Evolutionary conservation across 1,284 basidiomycete genomes (phyloP).

Genomic region (Cerrena zonata): DNA sequence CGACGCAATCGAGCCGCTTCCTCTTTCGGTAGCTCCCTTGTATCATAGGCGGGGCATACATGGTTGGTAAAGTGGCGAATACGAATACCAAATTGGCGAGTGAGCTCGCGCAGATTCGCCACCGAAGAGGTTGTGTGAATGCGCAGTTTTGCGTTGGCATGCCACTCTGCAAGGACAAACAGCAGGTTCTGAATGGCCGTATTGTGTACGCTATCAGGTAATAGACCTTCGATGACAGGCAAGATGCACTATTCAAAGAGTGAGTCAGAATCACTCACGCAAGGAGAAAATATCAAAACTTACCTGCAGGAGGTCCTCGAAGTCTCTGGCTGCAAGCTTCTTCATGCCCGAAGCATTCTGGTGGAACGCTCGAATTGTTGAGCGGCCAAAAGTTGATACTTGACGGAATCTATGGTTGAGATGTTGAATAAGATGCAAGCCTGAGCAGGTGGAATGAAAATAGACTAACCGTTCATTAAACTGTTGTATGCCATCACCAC

Average conservation of each 20-base stretch:
- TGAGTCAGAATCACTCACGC: too few species aligned
- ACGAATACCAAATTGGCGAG: conserved; percentile 9
- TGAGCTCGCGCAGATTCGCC: conserved; percentile 10
- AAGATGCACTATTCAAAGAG: conserved; percentile 26
- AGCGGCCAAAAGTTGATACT: conserved; percentile 2
- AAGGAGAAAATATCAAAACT: not conserved
- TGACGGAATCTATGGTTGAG: not conserved
- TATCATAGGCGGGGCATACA: conserved; percentile 14
- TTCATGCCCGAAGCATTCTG: conserved; percentile 23
- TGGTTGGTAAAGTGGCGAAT: conserved; percentile 14
- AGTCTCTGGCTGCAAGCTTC: conserved; percentile 22
- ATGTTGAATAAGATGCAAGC: not conserved
- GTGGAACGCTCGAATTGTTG: conserved; percentile 20
- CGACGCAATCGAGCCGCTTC: conserved; percentile 8
- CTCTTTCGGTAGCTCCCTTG: conserved; percentile 16
- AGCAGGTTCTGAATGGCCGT: conserved; percentile 13
- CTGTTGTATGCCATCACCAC: conserved; percentile 2
- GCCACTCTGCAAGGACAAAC: conserved; percentile 17
- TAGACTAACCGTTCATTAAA: not conserved
- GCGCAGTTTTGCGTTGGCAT: conserved; percentile 21
- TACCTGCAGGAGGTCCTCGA: conserved; percentile 7
- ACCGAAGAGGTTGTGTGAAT: conserved; percentile 21
- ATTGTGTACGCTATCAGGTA: conserved; percentile 22
- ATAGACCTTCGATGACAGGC: conserved; percentile 29
- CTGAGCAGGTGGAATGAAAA: not conserved